These are phyloP conservation scores for Allium fistulosum DNA, from an alignment of 106 monocot species.

Conservation along the genomic window DNA sequence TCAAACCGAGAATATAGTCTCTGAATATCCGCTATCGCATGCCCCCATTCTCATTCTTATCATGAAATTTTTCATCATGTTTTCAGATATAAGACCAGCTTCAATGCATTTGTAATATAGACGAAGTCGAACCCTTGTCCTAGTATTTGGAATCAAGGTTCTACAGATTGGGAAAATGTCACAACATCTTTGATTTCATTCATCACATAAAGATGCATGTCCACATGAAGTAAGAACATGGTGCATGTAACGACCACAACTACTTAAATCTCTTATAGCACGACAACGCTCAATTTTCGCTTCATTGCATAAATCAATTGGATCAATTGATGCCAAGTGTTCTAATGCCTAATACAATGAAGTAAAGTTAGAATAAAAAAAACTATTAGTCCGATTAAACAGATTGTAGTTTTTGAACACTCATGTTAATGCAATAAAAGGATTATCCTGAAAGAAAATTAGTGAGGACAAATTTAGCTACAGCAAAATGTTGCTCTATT, in stretches of 20 bases:
- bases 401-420: no score
- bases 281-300: slow-evolving; percentile 82
- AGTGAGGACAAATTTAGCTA: no score
- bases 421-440: no score
- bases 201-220: slow-evolving; percentile 84
- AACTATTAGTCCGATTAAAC: no score
- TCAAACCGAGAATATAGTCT: slow-evolving; percentile 83
- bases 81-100: slow-evolving; percentile 67
- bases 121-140: slow-evolving; percentile 47
- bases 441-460: no score
- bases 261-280: slow-evolving; percentile 80
- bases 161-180: slow-evolving; percentile 87
- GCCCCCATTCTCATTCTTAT: slow-evolving; percentile 41
- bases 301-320: slow-evolving; percentile 65
- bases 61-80: slow-evolving; percentile 59
- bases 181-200: slow-evolving; percentile 76
- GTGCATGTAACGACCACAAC: slow-evolving; percentile 77
- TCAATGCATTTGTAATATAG: slow-evolving; percentile 81
- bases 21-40: slow-evolving; percentile 48
- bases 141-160: slow-evolving; percentile 29
- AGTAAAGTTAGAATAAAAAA: no score
- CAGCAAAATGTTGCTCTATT: no score
- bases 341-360: slow-evolving; percentile 35
- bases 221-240: slow-evolving; percentile 74
- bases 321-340: slow-evolving; percentile 73